Evolutionary conservation across 1,139 yeast species (phyloP).

Genomic region (Kodamaea arcana): DNA sequence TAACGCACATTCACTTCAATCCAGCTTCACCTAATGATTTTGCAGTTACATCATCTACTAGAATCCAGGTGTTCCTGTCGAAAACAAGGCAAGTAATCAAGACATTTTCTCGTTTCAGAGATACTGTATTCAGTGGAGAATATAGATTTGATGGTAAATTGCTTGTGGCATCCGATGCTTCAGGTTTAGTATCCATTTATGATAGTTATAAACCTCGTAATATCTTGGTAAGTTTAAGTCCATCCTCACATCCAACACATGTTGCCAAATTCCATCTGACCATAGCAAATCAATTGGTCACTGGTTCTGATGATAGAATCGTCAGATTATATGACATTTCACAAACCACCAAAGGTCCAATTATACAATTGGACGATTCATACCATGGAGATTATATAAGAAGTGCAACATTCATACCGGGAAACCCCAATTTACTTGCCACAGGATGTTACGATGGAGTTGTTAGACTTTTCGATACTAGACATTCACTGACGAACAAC

Average conservation of each 20-base stretch:
- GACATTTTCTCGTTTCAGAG: constrained; percentile 88
- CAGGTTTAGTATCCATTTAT: constrained; percentile 80
- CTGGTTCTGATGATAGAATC: constrained; percentile 89
- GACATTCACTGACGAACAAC: constrained; percentile 49
- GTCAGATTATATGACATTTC: constrained; percentile 88
- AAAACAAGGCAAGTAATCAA: constrained; percentile 87
- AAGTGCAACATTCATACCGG: constrained; percentile 74
- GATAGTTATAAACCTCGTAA: constrained; percentile 79
- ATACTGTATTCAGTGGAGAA: constrained; percentile 83
- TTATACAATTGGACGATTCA: constrained; percentile 59
- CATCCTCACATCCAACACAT: constrained; percentile 84
- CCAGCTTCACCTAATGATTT: constrained; percentile 87
- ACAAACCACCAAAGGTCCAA: constrained; percentile 60
- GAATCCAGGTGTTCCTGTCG: constrained; percentile 88
- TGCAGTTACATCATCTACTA: constrained; percentile 88
- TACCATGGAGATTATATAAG: constrained; percentile 84
- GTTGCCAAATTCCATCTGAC: constrained; percentile 90
- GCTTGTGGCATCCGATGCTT: constrained; percentile 83
- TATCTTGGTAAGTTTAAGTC: constrained; percentile 71
- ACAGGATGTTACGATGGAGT: constrained; percentile 94
- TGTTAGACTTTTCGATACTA: constrained; percentile 81
- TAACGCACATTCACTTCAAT: constrained; percentile 82
- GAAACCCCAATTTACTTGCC: constrained; percentile 67
- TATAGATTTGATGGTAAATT: constrained; percentile 79
- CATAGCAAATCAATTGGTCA: constrained; percentile 64